Conservation (phyloP, 106 monocot species). For the Posidonia australis region DNA sequence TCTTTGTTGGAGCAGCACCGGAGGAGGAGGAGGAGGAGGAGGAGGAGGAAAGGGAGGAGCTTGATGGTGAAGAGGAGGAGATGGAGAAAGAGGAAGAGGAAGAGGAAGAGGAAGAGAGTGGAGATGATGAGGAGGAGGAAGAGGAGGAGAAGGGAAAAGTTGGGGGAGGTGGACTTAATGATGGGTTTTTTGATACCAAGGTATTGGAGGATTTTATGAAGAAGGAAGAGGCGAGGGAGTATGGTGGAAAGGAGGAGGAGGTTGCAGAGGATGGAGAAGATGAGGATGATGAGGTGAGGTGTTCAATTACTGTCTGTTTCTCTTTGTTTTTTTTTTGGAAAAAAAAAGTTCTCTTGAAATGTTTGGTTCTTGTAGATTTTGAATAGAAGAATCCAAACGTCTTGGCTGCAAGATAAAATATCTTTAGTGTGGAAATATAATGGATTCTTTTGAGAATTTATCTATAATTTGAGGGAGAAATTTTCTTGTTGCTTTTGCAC, state of each 20-base stretch:
- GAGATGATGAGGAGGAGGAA: constrained; percentile 14
- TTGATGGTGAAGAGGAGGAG: constrained; percentile 16
- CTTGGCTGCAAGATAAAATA: neutral
- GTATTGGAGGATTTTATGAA: constrained; percentile 52
- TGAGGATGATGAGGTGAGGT: constrained; percentile 4
- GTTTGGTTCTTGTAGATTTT: neutral
- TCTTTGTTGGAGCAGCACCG: neutral
- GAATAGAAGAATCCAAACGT: neutral
- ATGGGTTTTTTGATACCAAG: constrained; percentile 46
- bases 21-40: neutral
- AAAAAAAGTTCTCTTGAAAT: neutral
- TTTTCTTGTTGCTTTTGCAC: neutral
- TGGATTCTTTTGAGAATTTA: neutral
- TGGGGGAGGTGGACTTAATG: constrained; percentile 25
- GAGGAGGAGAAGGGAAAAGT: constrained; percentile 22
- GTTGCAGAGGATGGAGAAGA: constrained; percentile 13
- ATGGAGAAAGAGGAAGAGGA: constrained; percentile 13
- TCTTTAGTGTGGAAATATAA: neutral
- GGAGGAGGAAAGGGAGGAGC: constrained; percentile 8
- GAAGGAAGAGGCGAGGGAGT: constrained; percentile 55
- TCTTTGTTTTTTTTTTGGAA: neutral
- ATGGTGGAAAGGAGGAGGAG: constrained; percentile 28
- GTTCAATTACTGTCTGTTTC: too few species aligned
- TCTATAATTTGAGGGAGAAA: too few species aligned
- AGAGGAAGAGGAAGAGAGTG: constrained; percentile 9